Evolutionary conservation across 208 protist species (phyloP).

Genomic region (Leishmania martiniquensis): DNA sequence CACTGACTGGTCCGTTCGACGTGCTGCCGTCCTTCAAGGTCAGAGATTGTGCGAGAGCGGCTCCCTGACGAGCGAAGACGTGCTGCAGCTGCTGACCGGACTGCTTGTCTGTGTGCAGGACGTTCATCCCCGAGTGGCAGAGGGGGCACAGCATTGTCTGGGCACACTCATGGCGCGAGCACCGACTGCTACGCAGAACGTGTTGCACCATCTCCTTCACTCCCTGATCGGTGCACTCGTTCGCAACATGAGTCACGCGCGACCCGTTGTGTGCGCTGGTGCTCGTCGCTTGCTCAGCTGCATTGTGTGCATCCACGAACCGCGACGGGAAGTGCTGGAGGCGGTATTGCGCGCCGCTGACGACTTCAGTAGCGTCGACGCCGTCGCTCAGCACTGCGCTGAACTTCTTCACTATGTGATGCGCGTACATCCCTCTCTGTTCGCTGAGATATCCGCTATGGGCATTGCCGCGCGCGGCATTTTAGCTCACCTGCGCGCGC

Average conservation of each 20-base stretch:
- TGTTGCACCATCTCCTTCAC: neutral
- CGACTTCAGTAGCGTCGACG: neutral
- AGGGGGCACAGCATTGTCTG: slow-evolving; percentile 42
- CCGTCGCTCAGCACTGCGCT: slow-evolving; percentile 3
- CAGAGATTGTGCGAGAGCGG: slow-evolving; percentile 8
- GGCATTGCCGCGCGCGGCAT: slow-evolving; percentile 1
- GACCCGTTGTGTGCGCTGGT: slow-evolving; percentile 6
- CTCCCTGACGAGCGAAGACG: slow-evolving; percentile 8
- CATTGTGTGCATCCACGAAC: slow-evolving; percentile 9
- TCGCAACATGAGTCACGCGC: slow-evolving; percentile 9
- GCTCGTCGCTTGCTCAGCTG: slow-evolving; percentile 14
- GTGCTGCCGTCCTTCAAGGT: slow-evolving; percentile 10
- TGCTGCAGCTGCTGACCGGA: neutral
- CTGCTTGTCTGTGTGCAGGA: slow-evolving; percentile 49
- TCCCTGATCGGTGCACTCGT: slow-evolving; percentile 6
- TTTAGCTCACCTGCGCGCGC: slow-evolving; percentile 12
- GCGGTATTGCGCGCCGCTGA: slow-evolving; percentile 14
- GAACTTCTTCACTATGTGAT: slow-evolving; percentile 21
- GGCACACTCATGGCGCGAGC: neutral
- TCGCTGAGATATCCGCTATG: slow-evolving; percentile 14
- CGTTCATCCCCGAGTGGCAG: slow-evolving; percentile 49
- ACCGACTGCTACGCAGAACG: slow-evolving; percentile 13
- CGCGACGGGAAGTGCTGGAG: slow-evolving; percentile 6
- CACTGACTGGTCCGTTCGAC: slow-evolving; percentile 41
- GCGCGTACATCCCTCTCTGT: neutral